Evolutionary conservation across 495 filamentous ascomycete genomes (phyloP).

Genomic region (Chaetomium tenue): DNA sequence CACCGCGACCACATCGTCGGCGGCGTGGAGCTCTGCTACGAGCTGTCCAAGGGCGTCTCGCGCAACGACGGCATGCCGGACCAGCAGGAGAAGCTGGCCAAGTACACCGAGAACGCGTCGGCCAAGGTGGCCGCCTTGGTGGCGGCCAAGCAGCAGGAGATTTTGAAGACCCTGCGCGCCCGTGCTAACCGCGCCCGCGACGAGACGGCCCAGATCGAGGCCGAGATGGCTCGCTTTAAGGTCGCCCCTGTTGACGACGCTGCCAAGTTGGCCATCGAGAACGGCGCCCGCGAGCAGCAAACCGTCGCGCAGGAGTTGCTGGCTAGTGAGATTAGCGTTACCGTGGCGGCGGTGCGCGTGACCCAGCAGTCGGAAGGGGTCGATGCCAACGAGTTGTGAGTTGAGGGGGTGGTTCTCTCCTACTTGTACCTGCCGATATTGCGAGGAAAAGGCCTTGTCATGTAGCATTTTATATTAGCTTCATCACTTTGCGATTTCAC

Average conservation of each 20-base stretch:
- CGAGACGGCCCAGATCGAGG: neutral
- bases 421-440: too few species aligned
- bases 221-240: neutral
- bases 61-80: slow-evolving; percentile 1
- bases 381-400: neutral
- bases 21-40: slow-evolving; percentile 1
- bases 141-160: neutral
- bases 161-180: neutral
- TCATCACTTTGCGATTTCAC: too few species aligned
- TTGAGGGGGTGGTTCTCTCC: too few species aligned
- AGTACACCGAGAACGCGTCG: neutral
- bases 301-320: neutral
- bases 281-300: neutral
- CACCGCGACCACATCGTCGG: neutral
- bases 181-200: neutral
- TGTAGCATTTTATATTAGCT: too few species aligned
- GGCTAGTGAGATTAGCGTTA: neutral
- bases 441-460: too few species aligned
- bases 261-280: neutral
- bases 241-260: neutral
- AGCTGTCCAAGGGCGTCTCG: slow-evolving; percentile 9
- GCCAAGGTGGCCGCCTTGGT: neutral
- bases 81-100: neutral
- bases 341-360: too few species aligned
- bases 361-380: neutral